These are phyloP conservation scores for Neonectria ditissima DNA, from an alignment of 2,329 filamentous ascomycete species.

Conservation along the genomic window DNA sequence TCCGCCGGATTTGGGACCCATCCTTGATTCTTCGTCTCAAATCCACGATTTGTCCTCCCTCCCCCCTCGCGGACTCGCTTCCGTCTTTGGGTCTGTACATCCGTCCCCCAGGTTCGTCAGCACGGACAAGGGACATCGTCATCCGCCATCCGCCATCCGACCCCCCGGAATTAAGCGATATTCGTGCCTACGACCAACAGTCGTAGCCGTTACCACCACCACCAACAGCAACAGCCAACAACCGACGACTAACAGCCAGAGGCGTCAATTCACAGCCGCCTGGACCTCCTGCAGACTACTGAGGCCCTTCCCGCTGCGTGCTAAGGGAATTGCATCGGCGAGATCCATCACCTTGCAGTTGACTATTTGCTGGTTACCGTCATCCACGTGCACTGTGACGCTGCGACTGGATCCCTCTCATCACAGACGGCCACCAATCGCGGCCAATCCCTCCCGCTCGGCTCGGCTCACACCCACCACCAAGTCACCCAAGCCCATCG, in stretches of 20 bases:
- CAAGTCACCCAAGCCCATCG: background rate
- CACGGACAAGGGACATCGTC: conserved; percentile 2
- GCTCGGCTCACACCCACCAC: conserved; percentile 34
- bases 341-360: conserved; percentile 11
- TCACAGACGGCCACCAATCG: conserved; percentile 44
- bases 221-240: no score
- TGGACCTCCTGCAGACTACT: conserved; percentile 4
- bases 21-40: conserved; percentile 11
- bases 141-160: conserved; percentile 2
- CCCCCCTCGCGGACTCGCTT: conserved; percentile 18
- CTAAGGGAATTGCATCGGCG: conserved; percentile 16
- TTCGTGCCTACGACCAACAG: conserved; percentile 1
- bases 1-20: conserved; percentile 2
- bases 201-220: no score
- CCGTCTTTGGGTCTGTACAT: conserved; percentile 19
- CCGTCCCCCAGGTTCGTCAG: conserved; percentile 18
- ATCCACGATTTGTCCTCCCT: conserved; percentile 5
- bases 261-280: background rate
- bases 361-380: conserved; percentile 28
- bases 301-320: background rate
- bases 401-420: conserved; percentile 41
- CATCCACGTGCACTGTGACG: conserved; percentile 41
- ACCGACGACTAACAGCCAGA: conserved; percentile 1
- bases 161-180: conserved; percentile 9
- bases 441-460: conserved; percentile 38